Base-by-base conservation (phyloP, 2,329 filamentous ascomycete species). In the Arthrobotrys entomopaga region DNA sequence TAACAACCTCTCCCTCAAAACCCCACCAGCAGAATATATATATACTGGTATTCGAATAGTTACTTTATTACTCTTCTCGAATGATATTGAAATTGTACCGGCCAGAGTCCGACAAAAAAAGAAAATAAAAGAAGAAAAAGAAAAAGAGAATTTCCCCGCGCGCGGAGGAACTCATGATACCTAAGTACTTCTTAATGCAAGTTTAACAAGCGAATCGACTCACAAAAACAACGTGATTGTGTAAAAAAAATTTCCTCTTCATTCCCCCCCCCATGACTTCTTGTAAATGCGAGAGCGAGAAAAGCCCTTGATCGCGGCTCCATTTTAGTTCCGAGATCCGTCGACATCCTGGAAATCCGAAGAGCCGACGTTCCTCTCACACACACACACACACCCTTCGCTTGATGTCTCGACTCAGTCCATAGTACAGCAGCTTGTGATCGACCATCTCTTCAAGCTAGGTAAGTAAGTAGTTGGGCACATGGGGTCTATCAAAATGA, bases 311-410 rank as follows among this genome's bases (percentile, higher is more conserved):
- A 42, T 34, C 16, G 49, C 59, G 64, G 64, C 26, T 59, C 38
- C 57, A 60, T 58, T 52, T 50, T 67, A 46, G 46, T 72, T 72
- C 67, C 67, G 67, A 72, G 67, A 72, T 72, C 67, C 67, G 67
- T 72, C 46, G 67, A 72, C 69, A 61, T 66, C 69, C 69, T 65
- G 60, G 56, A 61, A 38, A 34, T 57, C 61, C 69, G 54, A 63
- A 65, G 43, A 56, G 49, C 56, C 54, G 29, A 34, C 29, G 29
- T n/a, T n/a, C n/a, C n/a, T n/a, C 29, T 34, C 29, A 34, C 29
- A 34, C 54, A 59, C 67, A 50, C 38, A 34, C 20, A 13, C n/a
- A 20, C n/a, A n/a, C 11, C 3, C 20, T 10, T 34, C 13, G 48
- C 10, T 24, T 29, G 22, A 15, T 54, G 66, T 52, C 53, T 65